Percentiles rank a stretch among this genome's conserved stretches.
Conservation (phyloP, 2,329 filamentous ascomycete species). For the Aspergillus nomiae region DNA sequence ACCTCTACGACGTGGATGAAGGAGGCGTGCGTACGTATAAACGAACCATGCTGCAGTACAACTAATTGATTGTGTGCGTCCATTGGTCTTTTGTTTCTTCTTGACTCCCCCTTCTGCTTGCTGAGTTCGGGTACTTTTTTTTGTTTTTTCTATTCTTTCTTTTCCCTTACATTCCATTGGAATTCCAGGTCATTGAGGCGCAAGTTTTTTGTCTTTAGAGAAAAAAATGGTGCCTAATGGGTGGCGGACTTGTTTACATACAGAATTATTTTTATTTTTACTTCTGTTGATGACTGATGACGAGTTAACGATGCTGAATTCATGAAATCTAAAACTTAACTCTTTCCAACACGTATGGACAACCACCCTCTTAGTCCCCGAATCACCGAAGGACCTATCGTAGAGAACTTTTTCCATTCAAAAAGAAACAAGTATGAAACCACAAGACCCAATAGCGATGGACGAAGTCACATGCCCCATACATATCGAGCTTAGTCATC, state of each 20-base stretch:
- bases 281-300: conserved; percentile 5
- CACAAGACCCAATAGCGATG: not conserved
- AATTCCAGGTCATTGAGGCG: conserved; percentile 13
- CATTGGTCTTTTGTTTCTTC: not conserved
- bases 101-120: not conserved
- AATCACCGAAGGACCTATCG: not conserved
- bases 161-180: conserved; percentile 1
- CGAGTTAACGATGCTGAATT: conserved; percentile 3
- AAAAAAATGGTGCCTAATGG: conserved; percentile 10
- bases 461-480: not conserved
- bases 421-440: not conserved
- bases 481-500: conserved; percentile 1
- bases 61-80: conserved; percentile 18
- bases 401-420: not conserved
- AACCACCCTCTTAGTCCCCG: not conserved
- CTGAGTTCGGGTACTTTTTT: not conserved
- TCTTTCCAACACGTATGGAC: not conserved
- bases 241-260: conserved; percentile 7
- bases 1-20: conserved; percentile 32
- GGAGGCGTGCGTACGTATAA: conserved; percentile 36
- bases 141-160: not conserved
- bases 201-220: not conserved
- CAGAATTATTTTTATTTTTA: not conserved
- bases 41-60: conserved; percentile 40
- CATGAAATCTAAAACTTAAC: not conserved